Evolutionary conservation across 192 early-diverging fungal species (phyloP).

Genomic region (Dissophora globulifera): DNA sequence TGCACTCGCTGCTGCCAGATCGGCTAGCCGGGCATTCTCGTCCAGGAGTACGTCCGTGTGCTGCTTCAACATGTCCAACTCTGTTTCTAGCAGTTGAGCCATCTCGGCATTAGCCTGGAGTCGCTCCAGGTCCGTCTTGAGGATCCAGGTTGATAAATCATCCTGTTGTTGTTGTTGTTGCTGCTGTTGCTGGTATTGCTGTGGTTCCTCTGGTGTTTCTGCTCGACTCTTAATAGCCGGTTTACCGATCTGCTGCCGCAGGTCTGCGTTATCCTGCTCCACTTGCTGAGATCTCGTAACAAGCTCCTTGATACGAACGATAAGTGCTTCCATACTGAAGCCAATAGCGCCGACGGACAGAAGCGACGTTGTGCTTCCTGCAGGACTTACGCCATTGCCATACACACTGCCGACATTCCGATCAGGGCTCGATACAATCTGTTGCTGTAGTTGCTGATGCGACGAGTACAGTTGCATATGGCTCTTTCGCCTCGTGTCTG

Average conservation of each 20-base stretch:
- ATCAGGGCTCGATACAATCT: not conserved
- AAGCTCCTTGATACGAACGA: conserved; percentile 31
- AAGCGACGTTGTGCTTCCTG: conserved; percentile 1
- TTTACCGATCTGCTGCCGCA: conserved; percentile 8
- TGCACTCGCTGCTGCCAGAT: conserved; percentile 26
- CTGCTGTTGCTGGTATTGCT: not conserved
- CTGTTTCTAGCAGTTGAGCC: conserved; percentile 43
- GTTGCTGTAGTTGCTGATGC: conserved; percentile 32
- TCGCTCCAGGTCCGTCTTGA: conserved; percentile 37
- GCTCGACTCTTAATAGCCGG: not conserved
- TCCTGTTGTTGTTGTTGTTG: not conserved
- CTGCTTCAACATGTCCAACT: conserved; percentile 51
- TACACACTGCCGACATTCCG: too few relatives aligned
- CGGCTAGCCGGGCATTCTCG: conserved; percentile 37
- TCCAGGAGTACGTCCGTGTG: conserved; percentile 43
- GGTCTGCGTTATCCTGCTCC: conserved; percentile 22
- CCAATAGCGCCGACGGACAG: conserved; percentile 9
- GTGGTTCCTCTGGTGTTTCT: too few relatives aligned
- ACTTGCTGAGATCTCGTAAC: conserved; percentile 15
- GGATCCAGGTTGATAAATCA: conserved; percentile 26
- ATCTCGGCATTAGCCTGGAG: conserved; percentile 42
- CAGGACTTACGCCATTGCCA: conserved; percentile 3
- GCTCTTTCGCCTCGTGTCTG: conserved; percentile 29
- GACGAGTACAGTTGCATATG: conserved; percentile 22
- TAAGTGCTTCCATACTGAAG: conserved; percentile 45